Conservation (phyloP, 352 stramenopile species). For the Phytophthora meadii region DNA sequence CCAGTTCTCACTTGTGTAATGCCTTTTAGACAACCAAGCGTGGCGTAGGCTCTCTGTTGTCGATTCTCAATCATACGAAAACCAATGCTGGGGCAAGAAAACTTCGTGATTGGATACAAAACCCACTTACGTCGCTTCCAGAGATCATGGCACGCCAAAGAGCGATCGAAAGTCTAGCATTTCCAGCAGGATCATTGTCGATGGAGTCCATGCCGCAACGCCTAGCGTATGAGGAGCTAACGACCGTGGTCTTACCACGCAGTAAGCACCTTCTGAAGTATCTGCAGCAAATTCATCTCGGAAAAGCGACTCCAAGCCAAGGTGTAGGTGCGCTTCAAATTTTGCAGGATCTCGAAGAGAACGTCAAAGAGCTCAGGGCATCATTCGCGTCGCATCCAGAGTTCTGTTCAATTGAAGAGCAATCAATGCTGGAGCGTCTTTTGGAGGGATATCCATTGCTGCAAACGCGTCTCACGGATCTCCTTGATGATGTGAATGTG, state of each 20-base stretch:
- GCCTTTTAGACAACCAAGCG: slow-evolving; percentile 33
- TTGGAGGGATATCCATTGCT: slow-evolving; percentile 32
- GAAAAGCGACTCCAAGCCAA: slow-evolving; percentile 31
- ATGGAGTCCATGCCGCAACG: slow-evolving; percentile 25
- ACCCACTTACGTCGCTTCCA: slow-evolving; percentile 21
- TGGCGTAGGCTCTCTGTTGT: slow-evolving; percentile 38
- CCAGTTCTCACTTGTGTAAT: not conserved
- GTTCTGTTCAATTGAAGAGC: not conserved
- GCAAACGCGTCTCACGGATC: slow-evolving; percentile 1
- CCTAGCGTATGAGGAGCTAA: slow-evolving; percentile 45
- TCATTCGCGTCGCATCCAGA: slow-evolving; percentile 1
- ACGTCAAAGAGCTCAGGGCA: slow-evolving; percentile 12
- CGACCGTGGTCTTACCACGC: slow-evolving; percentile 25
- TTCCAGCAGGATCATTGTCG: slow-evolving; percentile 15
- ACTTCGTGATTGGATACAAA: slow-evolving; percentile 43
- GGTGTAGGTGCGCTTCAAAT: slow-evolving; percentile 25
- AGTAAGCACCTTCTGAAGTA: slow-evolving; percentile 32
- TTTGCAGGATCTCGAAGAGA: slow-evolving; percentile 28
- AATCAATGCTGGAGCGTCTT: slow-evolving; percentile 13
- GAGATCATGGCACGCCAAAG: slow-evolving; percentile 37
- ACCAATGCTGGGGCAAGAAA: slow-evolving; percentile 37
- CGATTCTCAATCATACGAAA: slow-evolving; percentile 45
- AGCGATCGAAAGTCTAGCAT: slow-evolving; percentile 31
- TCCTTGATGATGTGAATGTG: slow-evolving; percentile 31
- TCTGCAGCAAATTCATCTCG: slow-evolving; percentile 38